Evolutionary conservation across 148 eudicot genomes (phyloP).

Genomic region (Rhododendron simsii): DNA sequence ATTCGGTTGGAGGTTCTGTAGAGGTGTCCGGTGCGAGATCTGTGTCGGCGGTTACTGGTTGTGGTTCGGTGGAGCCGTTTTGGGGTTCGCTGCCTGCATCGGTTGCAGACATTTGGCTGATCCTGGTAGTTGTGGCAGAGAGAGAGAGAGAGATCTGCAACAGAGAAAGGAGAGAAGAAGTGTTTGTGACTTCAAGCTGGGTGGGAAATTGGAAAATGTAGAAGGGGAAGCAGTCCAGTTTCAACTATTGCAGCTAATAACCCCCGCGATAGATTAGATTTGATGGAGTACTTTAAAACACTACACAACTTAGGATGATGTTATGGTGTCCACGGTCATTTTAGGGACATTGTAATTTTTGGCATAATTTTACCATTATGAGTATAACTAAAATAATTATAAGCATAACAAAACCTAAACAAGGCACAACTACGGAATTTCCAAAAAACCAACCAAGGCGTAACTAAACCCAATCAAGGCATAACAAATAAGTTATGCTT

Average conservation of each 20-base stretch:
- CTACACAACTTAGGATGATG: too few species aligned
- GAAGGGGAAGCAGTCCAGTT: neutral
- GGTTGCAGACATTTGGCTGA: slow-evolving; percentile 16
- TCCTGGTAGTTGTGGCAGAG: neutral
- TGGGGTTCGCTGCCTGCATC: slow-evolving; percentile 28
- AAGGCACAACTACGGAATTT: too few species aligned
- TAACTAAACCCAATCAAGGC: too few species aligned
- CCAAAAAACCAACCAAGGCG: too few species aligned
- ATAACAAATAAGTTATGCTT: too few species aligned
- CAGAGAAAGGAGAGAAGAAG: neutral
- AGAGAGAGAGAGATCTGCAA: neutral
- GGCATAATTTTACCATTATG: too few species aligned
- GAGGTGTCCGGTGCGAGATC: slow-evolving; percentile 12
- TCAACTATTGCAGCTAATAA: neutral
- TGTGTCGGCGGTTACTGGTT: slow-evolving; percentile 8
- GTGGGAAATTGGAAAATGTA: neutral
- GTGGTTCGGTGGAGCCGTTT: slow-evolving; percentile 19
- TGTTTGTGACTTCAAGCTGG: neutral
- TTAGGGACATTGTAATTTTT: too few species aligned
- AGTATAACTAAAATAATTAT: too few species aligned
- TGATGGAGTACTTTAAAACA: too few species aligned
- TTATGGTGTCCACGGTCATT: too few species aligned
- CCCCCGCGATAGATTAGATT: too few species aligned
- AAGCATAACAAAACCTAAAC: too few species aligned
- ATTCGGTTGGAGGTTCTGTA: neutral